Conservation (phyloP, 176 grass and related monocot species). For the Ampelocalamus luodianensis region DNA sequence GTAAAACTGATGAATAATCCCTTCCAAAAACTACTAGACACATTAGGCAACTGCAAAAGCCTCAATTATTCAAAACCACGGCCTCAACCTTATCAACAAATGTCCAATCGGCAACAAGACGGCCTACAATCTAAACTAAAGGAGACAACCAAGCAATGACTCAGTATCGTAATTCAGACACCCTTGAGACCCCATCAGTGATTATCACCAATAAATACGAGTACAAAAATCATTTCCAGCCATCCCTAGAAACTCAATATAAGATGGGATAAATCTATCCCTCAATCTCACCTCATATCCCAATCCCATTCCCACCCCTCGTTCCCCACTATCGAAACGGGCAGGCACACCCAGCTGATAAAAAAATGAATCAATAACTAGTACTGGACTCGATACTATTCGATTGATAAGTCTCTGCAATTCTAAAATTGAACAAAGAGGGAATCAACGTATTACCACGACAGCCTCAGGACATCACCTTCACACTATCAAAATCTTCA, state of each 20-base stretch:
- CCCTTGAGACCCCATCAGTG: background rate
- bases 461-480: background rate
- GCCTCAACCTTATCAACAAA: background rate
- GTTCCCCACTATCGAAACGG: no score
- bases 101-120: background rate
- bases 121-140: background rate
- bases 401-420: background rate
- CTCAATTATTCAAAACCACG: background rate
- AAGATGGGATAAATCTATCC: no score
- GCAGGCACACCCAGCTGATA: background rate
- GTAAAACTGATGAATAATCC: background rate
- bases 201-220: background rate
- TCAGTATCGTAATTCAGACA: background rate
- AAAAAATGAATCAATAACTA: background rate
- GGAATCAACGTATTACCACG: background rate
- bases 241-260: background rate
- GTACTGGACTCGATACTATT: no score
- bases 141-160: background rate
- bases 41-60: background rate
- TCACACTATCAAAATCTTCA: background rate
- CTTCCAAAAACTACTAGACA: constrained; percentile 4
- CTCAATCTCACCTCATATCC: no score
- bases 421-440: background rate
- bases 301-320: no score
- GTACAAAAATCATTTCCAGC: constrained; percentile 2